phyloP scores from a whole-genome alignment of 106 monocot species.

The Apostasia shenzhenica region DNA sequence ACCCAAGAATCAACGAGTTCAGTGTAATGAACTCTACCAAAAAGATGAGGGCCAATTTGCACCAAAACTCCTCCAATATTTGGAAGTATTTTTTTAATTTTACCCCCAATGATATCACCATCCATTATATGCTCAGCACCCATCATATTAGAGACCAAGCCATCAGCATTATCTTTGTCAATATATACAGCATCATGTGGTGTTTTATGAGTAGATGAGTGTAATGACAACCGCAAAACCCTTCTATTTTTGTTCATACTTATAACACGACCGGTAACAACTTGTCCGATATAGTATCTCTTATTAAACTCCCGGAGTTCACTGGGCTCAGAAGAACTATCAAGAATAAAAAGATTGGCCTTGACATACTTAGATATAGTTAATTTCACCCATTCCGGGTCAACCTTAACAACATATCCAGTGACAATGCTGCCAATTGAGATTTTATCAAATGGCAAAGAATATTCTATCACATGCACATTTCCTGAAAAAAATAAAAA shows the following conservation, averaged over 20 bases:
- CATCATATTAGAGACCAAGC: constrained; percentile 10
- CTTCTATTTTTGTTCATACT: constrained; percentile 54
- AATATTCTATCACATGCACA: not conserved
- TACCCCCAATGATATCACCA: constrained; percentile 72
- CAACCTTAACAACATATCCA: constrained; percentile 75
- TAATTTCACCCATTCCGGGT: constrained; percentile 68
- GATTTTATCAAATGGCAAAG: constrained; percentile 17
- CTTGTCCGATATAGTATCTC: constrained; percentile 48
- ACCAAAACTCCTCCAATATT: constrained; percentile 83
- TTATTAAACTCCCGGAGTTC: constrained; percentile 76
- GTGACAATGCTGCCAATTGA: constrained; percentile 38
- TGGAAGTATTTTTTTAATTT: constrained; percentile 73
- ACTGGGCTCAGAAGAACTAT: constrained; percentile 73
- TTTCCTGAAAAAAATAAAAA: constrained; percentile 2
- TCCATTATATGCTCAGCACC: constrained; percentile 30
- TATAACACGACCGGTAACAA: constrained; percentile 49
- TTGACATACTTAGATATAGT: constrained; percentile 38
- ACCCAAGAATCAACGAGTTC: constrained; percentile 69
- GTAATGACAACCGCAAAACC: constrained; percentile 36
- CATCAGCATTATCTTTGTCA: constrained; percentile 9
- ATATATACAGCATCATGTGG: not conserved
- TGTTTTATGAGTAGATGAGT: not conserved
- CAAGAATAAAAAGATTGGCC: constrained; percentile 63
- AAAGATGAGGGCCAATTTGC: constrained; percentile 83
- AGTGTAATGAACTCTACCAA: constrained; percentile 84